Base-by-base conservation (phyloP, 2,329 filamentous ascomycete genomes). In the Rugonectria rugulosa region DNA sequence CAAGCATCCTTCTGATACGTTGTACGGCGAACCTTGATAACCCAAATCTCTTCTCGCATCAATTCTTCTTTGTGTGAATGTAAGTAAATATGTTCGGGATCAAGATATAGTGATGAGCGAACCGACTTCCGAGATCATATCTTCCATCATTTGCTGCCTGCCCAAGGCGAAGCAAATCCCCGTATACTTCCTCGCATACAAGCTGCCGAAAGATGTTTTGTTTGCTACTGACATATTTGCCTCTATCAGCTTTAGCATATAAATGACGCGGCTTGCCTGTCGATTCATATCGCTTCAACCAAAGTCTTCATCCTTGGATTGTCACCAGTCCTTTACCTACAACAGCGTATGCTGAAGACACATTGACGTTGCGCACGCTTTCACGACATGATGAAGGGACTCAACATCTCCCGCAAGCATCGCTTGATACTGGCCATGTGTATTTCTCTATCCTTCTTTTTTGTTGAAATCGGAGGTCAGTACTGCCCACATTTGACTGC, bases 361-460 rank as follows among this genome's bases (percentile, higher is more conserved):
- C 5, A 19, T 38, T 21, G n/a, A 14, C 17, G 10, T 10, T 10
- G 36, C 6, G 36, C 8, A 14, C 23, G n/a, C 37, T 26, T 15
- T 19, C 8, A 5, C 11, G 11, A 6, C 15, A 49, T 9, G 15
- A 70, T 68, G 68, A 26, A 31, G 24, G 36, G 24, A 6, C 54
- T 67, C 46, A 65, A 56, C 27, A 29, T 72, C 32, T 66, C 61
- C 15, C 65, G 61, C 27, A 82, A 79, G 66, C 75, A 79, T 50
- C 79, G 78, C 56, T 70, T 85, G 5, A 71, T 75, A 32, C 70
- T 71, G 5, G 79, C 79, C 0, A 82, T 85, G 42, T 70, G 57
- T 53, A 80, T 85, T 34, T 82, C 80, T 0, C 75, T 78, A 32
- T 65, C 69, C 0, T 85, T 84, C 59, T 85, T 85, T 54, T 51